phyloP scores from a whole-genome alignment of 1,284 basidiomycete species.

The Coriolopsis trogii region DNA sequence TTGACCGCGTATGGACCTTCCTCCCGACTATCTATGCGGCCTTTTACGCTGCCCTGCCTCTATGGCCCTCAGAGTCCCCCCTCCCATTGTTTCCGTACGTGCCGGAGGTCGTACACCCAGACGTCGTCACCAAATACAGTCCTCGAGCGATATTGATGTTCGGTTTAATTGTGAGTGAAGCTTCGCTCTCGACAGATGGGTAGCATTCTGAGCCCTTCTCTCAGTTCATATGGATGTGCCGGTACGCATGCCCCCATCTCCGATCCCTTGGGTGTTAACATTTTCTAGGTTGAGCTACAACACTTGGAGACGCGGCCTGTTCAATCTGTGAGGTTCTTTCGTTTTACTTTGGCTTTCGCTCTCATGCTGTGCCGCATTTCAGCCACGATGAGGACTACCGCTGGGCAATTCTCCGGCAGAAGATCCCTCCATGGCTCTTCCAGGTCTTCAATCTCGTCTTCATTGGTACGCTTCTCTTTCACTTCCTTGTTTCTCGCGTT shows the following conservation, averaged over 20 bases:
- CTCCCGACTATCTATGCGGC: constrained; percentile 79
- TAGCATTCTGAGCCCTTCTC: constrained; percentile 1
- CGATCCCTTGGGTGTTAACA: neutral
- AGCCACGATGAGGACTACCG: constrained; percentile 89
- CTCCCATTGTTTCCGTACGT: constrained; percentile 58
- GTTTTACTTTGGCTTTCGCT: constrained; percentile 1
- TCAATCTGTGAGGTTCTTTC: constrained; percentile 57
- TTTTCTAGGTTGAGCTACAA: constrained; percentile 75
- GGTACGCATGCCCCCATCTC: constrained; percentile 37
- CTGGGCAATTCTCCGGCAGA: constrained; percentile 77
- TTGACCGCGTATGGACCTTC: constrained; percentile 68
- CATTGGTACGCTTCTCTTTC: constrained; percentile 53
- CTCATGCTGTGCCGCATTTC: neutral
- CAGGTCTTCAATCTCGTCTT: constrained; percentile 83
- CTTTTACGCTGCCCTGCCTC: constrained; percentile 72
- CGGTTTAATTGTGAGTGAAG: constrained; percentile 52
- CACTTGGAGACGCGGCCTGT: constrained; percentile 84
- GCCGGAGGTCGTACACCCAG: constrained; percentile 49
- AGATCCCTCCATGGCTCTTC: constrained; percentile 73
- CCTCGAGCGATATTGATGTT: constrained; percentile 77
- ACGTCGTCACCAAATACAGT: constrained; percentile 52
- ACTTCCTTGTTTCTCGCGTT: neutral
- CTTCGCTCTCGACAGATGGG: neutral
- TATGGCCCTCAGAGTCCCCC: constrained; percentile 54
- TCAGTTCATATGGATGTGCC: constrained; percentile 67